Conservation (phyloP, 192 early-diverging fungal species). For the Backusella luteola region DNA sequence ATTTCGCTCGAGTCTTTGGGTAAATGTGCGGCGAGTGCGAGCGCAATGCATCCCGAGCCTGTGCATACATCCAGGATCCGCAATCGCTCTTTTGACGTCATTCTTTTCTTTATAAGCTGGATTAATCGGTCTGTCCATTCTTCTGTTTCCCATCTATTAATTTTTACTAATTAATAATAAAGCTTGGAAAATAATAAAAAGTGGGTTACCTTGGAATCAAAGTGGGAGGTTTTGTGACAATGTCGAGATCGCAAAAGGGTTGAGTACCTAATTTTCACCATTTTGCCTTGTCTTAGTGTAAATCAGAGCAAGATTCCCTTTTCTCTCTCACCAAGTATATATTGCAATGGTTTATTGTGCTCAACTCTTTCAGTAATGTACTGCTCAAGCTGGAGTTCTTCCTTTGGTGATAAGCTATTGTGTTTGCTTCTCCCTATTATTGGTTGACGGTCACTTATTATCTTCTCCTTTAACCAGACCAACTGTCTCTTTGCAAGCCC, state of each 20-base stretch:
- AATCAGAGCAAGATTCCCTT: neutral
- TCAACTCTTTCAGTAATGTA: slow-evolving; percentile 57
- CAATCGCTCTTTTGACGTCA: slow-evolving; percentile 32
- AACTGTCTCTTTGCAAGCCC: slow-evolving; percentile 23
- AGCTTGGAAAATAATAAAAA: neutral
- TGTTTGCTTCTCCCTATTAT: neutral
- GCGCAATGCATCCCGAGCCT: slow-evolving; percentile 82
- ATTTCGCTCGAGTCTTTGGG: slow-evolving; percentile 41
- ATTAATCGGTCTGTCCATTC: slow-evolving; percentile 78
- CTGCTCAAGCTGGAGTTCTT: slow-evolving; percentile 33
- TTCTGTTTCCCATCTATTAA: slow-evolving; percentile 86
- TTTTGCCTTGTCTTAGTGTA: neutral
- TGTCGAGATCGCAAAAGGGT: slow-evolving; percentile 78
- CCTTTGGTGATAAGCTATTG: slow-evolving; percentile 14
- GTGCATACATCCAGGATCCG: slow-evolving; percentile 85
- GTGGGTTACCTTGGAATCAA: slow-evolving; percentile 75
- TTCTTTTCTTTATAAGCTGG: slow-evolving; percentile 37
- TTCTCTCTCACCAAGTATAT: slow-evolving; percentile 64
- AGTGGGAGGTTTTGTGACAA: slow-evolving; percentile 67
- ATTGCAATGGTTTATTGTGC: slow-evolving; percentile 84
- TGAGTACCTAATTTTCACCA: slow-evolving; percentile 55
- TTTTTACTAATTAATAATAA: neutral
- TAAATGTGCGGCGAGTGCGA: slow-evolving; percentile 66
- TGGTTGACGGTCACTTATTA: neutral
- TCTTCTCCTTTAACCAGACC: slow-evolving; percentile 29